Evolutionary conservation across 257 asterid species (phyloP), one percentile per base, ranked within the genome.

Genomic region (Solanum phureja): DNA sequence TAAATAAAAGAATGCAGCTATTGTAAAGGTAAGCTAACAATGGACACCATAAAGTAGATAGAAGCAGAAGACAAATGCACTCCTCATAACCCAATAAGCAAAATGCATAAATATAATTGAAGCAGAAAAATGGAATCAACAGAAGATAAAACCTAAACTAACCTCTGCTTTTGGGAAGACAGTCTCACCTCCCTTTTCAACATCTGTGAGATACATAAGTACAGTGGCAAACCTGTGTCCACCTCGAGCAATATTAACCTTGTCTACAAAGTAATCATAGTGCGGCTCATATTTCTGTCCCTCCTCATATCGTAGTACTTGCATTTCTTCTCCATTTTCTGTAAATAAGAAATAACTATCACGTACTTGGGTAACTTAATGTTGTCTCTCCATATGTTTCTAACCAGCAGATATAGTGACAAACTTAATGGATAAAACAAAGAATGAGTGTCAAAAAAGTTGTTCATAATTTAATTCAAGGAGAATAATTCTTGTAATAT

Each of bases 211-310:
- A 92, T 97, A 97, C 99, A 97, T 92, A 85, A 96, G 94, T 87
- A 97, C 96, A 13, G 99, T 97, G 27, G 98, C 99, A 77, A 93
- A 42, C 21, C 98, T 95, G 90, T 97, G 98, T 37, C 99, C 99
- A 44, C 99, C 99, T 66, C 96, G 99, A 79, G 90, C 97, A 71
- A 94, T 88, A 91, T 96, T 97, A 87, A 93, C 96, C 92, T 93
- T 91, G 88, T 96, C 99, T 44, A 89, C 21, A 44, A 97, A 97
- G 92, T 97, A 97, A 89, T 97, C 99, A 42, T 89, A 93, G 86
- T 96, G 99, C 19, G 98, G 94, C 40, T 97, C 99, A 90, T 97
- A 97, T 86, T 96, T 97, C 95, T 97, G 96, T 13, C 99, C 99
- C 77, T 91, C 94, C 93, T 97, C 99, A 85, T 97, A 97, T 74